These are phyloP conservation scores for Lachnellula suecica DNA, from an alignment of 2,329 filamentous ascomycete genomes.

Conservation along the genomic window DNA sequence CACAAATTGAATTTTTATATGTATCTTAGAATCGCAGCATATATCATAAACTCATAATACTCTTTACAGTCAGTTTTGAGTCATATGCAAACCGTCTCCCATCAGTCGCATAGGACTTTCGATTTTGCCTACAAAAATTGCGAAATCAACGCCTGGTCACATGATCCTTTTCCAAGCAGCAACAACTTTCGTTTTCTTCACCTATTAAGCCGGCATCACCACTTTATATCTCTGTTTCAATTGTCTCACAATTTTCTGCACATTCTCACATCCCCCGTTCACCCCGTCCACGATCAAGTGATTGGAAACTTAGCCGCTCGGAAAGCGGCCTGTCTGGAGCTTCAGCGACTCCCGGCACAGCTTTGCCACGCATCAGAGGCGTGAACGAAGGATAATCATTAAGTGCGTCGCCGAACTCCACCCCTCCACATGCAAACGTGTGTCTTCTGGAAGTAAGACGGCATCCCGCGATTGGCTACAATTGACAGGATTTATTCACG, in stretches of 20 bases:
- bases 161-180: not conserved
- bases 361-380: constrained; percentile 17
- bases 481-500: constrained; percentile 5
- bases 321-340: constrained; percentile 19
- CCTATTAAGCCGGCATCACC: not conserved
- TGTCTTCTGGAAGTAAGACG: not conserved
- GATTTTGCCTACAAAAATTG: not conserved
- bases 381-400: too few relatives aligned
- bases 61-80: not conserved
- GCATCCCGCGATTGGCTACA: constrained; percentile 2
- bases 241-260: not conserved
- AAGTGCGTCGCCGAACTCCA: too few relatives aligned
- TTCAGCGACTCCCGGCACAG: constrained; percentile 15
- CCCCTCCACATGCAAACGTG: not conserved
- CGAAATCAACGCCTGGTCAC: not conserved
- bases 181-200: not conserved
- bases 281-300: not conserved
- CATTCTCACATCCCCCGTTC: not conserved
- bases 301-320: constrained; percentile 25
- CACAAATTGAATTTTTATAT: not conserved
- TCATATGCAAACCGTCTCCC: not conserved
- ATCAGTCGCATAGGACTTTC: not conserved
- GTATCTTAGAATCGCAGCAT: not conserved
- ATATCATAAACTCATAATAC: not conserved
- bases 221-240: not conserved